Evolutionary conservation across 352 stramenopile genomes (phyloP).

Genomic region (Phytophthora tubulina): DNA sequence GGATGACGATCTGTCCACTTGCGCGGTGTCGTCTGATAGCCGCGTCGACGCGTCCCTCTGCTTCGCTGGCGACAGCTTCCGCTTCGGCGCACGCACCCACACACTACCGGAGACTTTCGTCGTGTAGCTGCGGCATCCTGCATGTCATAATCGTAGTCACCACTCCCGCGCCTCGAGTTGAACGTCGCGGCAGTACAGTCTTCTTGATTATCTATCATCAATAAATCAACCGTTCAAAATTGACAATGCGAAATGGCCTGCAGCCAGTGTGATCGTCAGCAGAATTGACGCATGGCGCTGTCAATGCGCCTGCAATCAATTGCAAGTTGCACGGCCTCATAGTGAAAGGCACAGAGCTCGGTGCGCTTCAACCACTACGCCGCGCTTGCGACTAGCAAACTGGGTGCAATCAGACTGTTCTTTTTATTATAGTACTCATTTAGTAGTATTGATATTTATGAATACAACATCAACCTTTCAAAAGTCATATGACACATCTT

Average conservation of each 20-base stretch:
- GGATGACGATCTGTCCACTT: conserved; percentile 34
- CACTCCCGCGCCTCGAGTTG: neutral
- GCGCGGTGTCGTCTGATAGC: conserved; percentile 9
- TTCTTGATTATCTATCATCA: conserved; percentile 2
- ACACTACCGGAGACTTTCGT: conserved; percentile 41
- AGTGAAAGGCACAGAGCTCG: conserved; percentile 4
- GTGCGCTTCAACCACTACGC: conserved; percentile 36
- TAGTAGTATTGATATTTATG: no score
- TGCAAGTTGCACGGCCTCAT: conserved; percentile 16
- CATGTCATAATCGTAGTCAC: conserved; percentile 9
- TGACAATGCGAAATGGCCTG: neutral
- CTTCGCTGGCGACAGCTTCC: conserved; percentile 25
- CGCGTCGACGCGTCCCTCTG: conserved; percentile 25
- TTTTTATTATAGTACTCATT: neutral
- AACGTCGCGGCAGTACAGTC: conserved; percentile 10
- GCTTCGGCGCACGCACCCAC: conserved; percentile 24
- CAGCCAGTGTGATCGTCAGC: conserved; percentile 8
- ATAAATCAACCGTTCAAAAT: conserved; percentile 1
- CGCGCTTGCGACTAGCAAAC: conserved; percentile 38
- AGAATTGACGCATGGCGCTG: neutral
- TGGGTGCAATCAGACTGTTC: conserved; percentile 20
- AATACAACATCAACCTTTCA: no score
- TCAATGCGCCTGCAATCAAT: conserved; percentile 8
- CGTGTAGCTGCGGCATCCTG: conserved; percentile 18
- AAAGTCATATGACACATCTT: no score